Evolutionary conservation across 768 basidiomycete species (phyloP), one percentile per base, ranked within the genome.

Genomic region (Tulasnella sp.): DNA sequence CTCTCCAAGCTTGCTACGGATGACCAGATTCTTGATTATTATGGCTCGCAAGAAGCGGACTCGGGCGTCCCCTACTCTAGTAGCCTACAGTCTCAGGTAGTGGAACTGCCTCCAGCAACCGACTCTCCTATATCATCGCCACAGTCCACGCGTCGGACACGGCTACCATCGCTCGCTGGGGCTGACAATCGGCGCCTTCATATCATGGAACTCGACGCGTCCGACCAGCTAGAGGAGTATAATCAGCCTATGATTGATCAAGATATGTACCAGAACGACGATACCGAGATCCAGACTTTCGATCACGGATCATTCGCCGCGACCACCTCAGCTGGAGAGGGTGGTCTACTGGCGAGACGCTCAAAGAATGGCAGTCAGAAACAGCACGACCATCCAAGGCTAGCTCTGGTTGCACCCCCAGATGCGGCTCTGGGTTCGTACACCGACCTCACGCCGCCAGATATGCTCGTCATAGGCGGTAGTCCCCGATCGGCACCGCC

Each of bases 11-110:
- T 42, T 11, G 42, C 34, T 43, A 56, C 55, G 4, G 55, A 38
- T 5, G 34, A 56, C 34, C 59, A 61, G 29, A 52, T 61, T 30
- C 52, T 61, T 24, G 55, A 58, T n/a, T 61, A 61, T 42, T 61
- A 61, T 34, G 29, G 42, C 15, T 61, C 59, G 26, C 26, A 51
- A 43, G 51, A 52, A 5, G 59, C 59, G 21, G 58, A 52, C 51
- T 30, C 41, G 10, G 47, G 47, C 4, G 29, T 23, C 42, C 19
- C 55, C 23, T 48, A 48, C 45, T 21, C n/a, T n/a, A 27, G 45
- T 21, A 5, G 45, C n/a, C n/a, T 53, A 24, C 52, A 32, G 32
- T 53, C 52, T 5, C 34, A 26, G 41, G n/a, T n/a, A n/a, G 41
- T 56, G 9, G 23, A 38, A 3, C 23, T n/a, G 26, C 44, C 55